phyloP scores from a whole-genome alignment of 176 grass and related monocot genomes.

The Ampelocalamus luodianensis region DNA sequence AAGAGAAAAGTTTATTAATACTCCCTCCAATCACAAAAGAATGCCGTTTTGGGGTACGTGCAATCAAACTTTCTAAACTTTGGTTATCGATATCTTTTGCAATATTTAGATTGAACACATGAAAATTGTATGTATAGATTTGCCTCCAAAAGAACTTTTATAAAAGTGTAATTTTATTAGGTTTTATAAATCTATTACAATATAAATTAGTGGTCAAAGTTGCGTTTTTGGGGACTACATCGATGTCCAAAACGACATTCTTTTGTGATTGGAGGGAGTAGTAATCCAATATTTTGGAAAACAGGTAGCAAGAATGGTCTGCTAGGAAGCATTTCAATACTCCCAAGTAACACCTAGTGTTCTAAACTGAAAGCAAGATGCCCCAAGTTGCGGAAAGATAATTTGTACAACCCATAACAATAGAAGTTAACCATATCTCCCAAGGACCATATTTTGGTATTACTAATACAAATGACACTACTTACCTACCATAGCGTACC shows the following conservation, averaged over 20 bases:
- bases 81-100: too few relatives aligned
- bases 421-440: neutral
- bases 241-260: too few relatives aligned
- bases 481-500: conserved; percentile 93
- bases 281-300: conserved; percentile 18
- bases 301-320: neutral
- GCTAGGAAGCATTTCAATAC: conserved; percentile 3
- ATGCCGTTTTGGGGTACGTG: too few relatives aligned
- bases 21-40: too few relatives aligned
- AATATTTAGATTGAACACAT: too few relatives aligned
- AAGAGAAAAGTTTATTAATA: conserved; percentile 4
- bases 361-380: conserved; percentile 1
- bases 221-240: too few relatives aligned
- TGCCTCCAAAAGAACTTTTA: too few relatives aligned
- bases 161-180: too few relatives aligned
- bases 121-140: too few relatives aligned
- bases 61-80: too few relatives aligned
- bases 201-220: too few relatives aligned
- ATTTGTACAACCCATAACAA: neutral
- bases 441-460: neutral
- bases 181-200: too few relatives aligned
- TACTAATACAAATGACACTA: conserved; percentile 36
- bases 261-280: neutral
- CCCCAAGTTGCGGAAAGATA: neutral
- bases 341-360: conserved; percentile 3